Base-by-base conservation (phyloP, 1,284 basidiomycete genomes). In the Rhodotorula sp. region DNA sequence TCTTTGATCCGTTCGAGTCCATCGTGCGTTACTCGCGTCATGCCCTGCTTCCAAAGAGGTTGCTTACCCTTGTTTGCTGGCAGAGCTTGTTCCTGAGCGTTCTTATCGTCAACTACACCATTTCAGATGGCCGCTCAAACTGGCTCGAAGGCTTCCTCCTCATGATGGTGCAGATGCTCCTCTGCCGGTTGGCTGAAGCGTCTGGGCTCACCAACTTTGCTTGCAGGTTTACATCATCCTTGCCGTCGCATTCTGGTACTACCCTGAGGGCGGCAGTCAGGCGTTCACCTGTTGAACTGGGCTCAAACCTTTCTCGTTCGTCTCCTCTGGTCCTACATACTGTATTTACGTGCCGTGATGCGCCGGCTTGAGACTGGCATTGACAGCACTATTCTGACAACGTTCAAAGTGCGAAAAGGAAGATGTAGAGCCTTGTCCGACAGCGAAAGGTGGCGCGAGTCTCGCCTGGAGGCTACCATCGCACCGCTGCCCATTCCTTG, bases 1-100 rank as follows among this genome's bases (percentile, higher is more conserved):
- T 76, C 41, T 88, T 89, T 79, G 88, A 88, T 79, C 87, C 86
- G 7, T 88, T 88, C 81, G 86, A 91, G 82, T 87, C 87, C 2
- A 81, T 88, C 56, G 87, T 88, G 54, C 81, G 86, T 60, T 23
- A 3, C 13, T 19, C n/a, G 16, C 17, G 2, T 23, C 25, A 8
- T 82, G 80, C 79, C 27, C 23, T 34, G 14, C 25, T 17, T 12
- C 13, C 9, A 27, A 17, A 41, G 25, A 34, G 12, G 48, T 19
- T 41, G n/a, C 49, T n/a, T 14, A 25, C 10, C 16, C 10, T 27
- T 34, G 3, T 3, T 27, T 10, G 2, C 27, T 13, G n/a, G 8
- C 63, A 70, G 68, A 67, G 57, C 23, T 67, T 79, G 27, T 78
- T 78, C 76, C 69, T 79, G 21, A 64, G 72, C 2, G 78, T 78